Evolutionary conservation across 2,329 filamentous ascomycete genomes (phyloP).

Genomic region (Blastomyces gilchristii): DNA sequence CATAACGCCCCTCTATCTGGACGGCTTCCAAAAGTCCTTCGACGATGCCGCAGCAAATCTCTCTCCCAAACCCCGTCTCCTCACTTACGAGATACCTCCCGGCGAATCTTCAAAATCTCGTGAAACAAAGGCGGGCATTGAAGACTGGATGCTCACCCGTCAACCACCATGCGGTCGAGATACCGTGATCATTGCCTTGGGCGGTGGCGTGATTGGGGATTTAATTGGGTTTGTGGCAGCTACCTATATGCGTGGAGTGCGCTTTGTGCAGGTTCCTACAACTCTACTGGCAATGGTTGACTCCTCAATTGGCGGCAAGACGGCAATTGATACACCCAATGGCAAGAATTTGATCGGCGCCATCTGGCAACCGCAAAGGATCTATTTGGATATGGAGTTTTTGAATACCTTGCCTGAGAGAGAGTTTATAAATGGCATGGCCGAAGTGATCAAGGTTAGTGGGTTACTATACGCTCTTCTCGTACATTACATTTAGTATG

Average conservation of each 20-base stretch:
- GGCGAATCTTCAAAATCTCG: slow-evolving; percentile 91
- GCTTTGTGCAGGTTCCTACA: slow-evolving; percentile 92
- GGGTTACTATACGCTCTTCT: not conserved
- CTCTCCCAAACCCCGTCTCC: slow-evolving; percentile 52
- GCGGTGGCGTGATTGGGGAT: slow-evolving; percentile 93
- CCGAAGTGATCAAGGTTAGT: slow-evolving; percentile 73
- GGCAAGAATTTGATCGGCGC: slow-evolving; percentile 94
- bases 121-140: slow-evolving; percentile 86
- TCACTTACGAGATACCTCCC: slow-evolving; percentile 78
- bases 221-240: slow-evolving; percentile 96
- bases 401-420: slow-evolving; percentile 79
- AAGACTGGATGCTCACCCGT: slow-evolving; percentile 91
- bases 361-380: slow-evolving; percentile 90
- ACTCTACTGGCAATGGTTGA: slow-evolving; percentile 95
- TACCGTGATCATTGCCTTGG: slow-evolving; percentile 86
- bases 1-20: slow-evolving; percentile 67
- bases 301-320: slow-evolving; percentile 96
- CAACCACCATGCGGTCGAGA: slow-evolving; percentile 78
- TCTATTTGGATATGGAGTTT: slow-evolving; percentile 90
- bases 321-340: slow-evolving; percentile 88
- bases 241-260: slow-evolving; percentile 96
- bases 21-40: slow-evolving; percentile 62
- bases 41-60: slow-evolving; percentile 38
- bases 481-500: not conserved
- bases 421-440: slow-evolving; percentile 98